These are phyloP conservation scores for Chalciporus piperatoides DNA, from an alignment of 1,284 basidiomycete genomes.

Conservation along the genomic window DNA sequence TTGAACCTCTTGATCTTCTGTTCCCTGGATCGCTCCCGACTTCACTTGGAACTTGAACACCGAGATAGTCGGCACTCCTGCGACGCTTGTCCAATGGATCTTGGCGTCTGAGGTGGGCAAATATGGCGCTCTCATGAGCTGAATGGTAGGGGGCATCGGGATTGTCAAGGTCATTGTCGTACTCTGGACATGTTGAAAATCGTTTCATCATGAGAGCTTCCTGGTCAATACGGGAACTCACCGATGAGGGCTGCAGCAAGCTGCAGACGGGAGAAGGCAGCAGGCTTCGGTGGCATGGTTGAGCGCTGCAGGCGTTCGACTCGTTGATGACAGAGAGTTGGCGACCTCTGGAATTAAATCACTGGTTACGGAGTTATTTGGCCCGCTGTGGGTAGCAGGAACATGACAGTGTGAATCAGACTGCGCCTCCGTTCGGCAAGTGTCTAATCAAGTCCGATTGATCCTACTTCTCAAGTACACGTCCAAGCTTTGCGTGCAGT, in stretches of 20 bases:
- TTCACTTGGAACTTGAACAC: slow-evolving; percentile 61
- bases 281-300: slow-evolving; percentile 36
- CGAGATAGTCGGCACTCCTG: slow-evolving; percentile 61
- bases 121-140: slow-evolving; percentile 80
- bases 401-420: too few relatives aligned
- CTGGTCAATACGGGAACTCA: slow-evolving; percentile 33
- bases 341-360: neutral
- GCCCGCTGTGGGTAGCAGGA: neutral
- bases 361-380: neutral
- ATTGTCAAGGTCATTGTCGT: slow-evolving; percentile 74
- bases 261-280: slow-evolving; percentile 74
- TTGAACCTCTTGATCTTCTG: slow-evolving; percentile 46
- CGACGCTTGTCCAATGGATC: slow-evolving; percentile 36
- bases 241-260: slow-evolving; percentile 75
- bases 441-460: too few relatives aligned
- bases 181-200: slow-evolving; percentile 46
- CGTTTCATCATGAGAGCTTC: neutral
- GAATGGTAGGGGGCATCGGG: slow-evolving; percentile 56
- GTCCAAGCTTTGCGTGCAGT: too few relatives aligned
- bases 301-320: too few relatives aligned
- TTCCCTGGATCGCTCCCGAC: slow-evolving; percentile 49
- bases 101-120: slow-evolving; percentile 60
- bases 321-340: too few relatives aligned
- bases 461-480: neutral
- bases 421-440: too few relatives aligned